Evolutionary conservation across 768 basidiomycete species (phyloP), one percentile per base, ranked within the genome.

Genomic region (Pisolithus tinctorius): DNA sequence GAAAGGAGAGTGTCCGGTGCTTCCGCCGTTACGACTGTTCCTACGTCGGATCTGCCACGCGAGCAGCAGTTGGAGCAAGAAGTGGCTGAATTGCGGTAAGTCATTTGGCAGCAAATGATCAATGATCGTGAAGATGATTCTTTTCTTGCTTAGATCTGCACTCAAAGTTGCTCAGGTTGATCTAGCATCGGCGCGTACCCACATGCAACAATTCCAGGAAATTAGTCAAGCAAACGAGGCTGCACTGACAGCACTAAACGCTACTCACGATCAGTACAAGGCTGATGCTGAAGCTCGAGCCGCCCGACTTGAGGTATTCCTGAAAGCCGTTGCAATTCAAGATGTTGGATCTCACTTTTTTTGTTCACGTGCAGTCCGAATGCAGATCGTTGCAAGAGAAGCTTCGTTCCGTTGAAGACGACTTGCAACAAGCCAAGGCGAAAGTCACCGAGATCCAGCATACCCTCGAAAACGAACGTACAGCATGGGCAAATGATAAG

Each of bases 1-100:
- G 91, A 93, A 61, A 81, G 88, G 36, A 75, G 87, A 45, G 64
- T 75, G 6, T 60, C 68, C 3, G 60, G 65, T 3, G 42, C 62
- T 5, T 54, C 57, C 42, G 69, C 71, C 20, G 49, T 67, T 10
- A 57, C 69, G 49, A 65, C 71, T 41, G 59, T 56, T 14, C 61
- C 63, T 25, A 73, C 79, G 55, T 70, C 75, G 48, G 75, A 77
- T 55, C 53, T 82, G 55, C 76, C 75, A 55, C 77, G 75, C 9
- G 92, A 93, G 62, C 85, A 90, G 59, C 87, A 89, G 59, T 76
- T 93, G 8, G 84, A 92, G 65, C 74, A 80, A 14, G 88, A 93
- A 61, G 86, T 93, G 17, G 92, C 90, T 4, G 90, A 93, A 49
- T 75, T 93, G 17, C 76, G 90, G 88, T 90, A 51, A 27, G 75